These are phyloP conservation scores for Chaetomidium leptoderma DNA, from an alignment of 495 filamentous ascomycete genomes.

Conservation along the genomic window DNA sequence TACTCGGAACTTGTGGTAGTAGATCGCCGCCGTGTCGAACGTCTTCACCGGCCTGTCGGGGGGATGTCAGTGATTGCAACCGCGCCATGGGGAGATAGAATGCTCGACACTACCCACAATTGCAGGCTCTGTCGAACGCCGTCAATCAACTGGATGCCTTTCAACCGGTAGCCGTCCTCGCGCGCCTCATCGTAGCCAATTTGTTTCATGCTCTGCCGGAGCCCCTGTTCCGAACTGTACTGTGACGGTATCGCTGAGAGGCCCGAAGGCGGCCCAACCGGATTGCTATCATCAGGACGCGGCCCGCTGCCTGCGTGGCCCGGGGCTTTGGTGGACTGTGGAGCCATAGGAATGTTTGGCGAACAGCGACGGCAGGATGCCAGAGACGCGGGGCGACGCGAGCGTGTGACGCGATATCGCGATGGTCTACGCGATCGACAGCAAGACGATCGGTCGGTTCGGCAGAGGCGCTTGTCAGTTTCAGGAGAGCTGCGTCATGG, in stretches of 20 bases:
- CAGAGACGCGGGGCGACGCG: neutral
- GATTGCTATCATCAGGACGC: slow-evolving; percentile 13
- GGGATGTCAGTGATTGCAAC: slow-evolving; percentile 1
- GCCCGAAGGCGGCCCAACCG: slow-evolving; percentile 39
- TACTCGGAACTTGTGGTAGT: slow-evolving; percentile 86
- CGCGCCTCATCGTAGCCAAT: slow-evolving; percentile 39
- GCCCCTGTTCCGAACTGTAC: slow-evolving; percentile 37
- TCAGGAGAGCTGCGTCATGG: too few relatives aligned
- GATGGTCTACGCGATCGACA: too few relatives aligned
- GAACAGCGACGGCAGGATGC: neutral
- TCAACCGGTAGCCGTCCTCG: slow-evolving; percentile 67
- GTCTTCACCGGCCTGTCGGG: slow-evolving; percentile 66
- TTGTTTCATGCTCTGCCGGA: slow-evolving; percentile 37
- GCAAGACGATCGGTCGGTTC: too few relatives aligned
- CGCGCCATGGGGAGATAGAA: neutral
- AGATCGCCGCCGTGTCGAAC: slow-evolving; percentile 75
- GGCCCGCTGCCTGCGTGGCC: slow-evolving; percentile 14
- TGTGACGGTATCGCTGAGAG: slow-evolving; percentile 38
- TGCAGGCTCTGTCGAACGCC: slow-evolving; percentile 65
- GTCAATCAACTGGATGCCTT: slow-evolving; percentile 78
- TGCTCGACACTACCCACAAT: slow-evolving; percentile 57
- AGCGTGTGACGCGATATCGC: too few relatives aligned
- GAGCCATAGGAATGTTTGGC: slow-evolving; percentile 19
- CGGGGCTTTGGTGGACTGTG: slow-evolving; percentile 18
- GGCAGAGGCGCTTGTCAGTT: too few relatives aligned